phyloP scores from a whole-genome alignment of 2,329 filamentous ascomycete species.

The Daldinia sp. region DNA sequence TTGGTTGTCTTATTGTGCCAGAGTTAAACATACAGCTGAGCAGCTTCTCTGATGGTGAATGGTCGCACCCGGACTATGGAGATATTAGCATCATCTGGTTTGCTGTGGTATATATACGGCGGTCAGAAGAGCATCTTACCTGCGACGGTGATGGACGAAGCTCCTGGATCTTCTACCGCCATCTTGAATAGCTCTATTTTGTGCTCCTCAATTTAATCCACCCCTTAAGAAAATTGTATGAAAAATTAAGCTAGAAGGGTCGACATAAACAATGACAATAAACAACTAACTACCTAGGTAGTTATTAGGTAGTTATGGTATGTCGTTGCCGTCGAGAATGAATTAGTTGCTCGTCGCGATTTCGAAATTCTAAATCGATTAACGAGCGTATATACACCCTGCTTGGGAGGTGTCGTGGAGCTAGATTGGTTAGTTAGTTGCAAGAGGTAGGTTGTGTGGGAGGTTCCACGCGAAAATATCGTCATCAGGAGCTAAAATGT shows the following conservation, averaged over 20 bases:
- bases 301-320: neutral
- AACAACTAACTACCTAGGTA: constrained; percentile 12
- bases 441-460: constrained; percentile 13
- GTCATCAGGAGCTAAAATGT: constrained; percentile 35
- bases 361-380: constrained; percentile 9
- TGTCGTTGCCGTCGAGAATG: constrained; percentile 15
- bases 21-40: constrained; percentile 74
- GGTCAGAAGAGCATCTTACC: constrained; percentile 55
- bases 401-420: neutral
- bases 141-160: constrained; percentile 70
- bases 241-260: constrained; percentile 24
- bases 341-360: constrained; percentile 10
- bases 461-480: constrained; percentile 19
- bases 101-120: neutral
- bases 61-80: constrained; percentile 74
- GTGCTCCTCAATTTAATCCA: constrained; percentile 19
- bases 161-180: constrained; percentile 58
- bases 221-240: constrained; percentile 23
- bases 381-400: constrained; percentile 20
- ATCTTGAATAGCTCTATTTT: constrained; percentile 45
- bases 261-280: constrained; percentile 43
- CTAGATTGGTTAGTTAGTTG: constrained; percentile 13
- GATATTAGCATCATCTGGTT: constrained; percentile 47
- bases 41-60: constrained; percentile 91
- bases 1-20: neutral